A percentile compares a stretch with the other conserved stretches of the same genome.
phyloP scores from a whole-genome alignment of 1,284 basidiomycete genomes.

The Heimioporus retisporus region DNA sequence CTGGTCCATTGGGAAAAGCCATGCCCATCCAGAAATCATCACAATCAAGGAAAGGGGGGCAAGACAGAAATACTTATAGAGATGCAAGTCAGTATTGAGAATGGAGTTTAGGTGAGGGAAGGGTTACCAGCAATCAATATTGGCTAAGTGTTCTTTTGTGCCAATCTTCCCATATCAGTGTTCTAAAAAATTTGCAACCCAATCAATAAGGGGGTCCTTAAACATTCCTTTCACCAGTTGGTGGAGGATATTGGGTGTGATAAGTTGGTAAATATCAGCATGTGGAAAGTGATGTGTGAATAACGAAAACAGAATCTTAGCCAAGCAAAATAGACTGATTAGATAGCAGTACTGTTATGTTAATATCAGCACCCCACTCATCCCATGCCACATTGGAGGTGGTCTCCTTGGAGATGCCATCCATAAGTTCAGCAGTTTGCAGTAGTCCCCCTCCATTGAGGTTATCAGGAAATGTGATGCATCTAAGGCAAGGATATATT shows the following conservation, averaged over 20 bases:
- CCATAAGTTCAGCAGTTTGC: too few species aligned
- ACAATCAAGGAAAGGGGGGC: constrained; percentile 11
- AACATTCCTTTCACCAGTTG: not conserved
- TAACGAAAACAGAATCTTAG: not conserved
- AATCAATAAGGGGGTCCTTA: constrained; percentile 1
- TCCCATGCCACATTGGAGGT: not conserved
- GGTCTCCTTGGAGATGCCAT: not conserved
- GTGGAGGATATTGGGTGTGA: not conserved
- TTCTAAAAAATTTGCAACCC: not conserved
- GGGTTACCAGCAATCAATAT: not conserved
- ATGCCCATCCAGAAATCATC: constrained; percentile 12
- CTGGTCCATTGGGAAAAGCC: constrained; percentile 23
- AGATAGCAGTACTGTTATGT: too few species aligned
- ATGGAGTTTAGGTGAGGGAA: not conserved
- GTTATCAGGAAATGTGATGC: not conserved
- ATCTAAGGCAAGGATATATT: not conserved
- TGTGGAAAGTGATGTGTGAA: not conserved
- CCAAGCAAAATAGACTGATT: too few species aligned
- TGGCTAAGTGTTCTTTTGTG: not conserved
- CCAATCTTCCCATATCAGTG: constrained; percentile 1
- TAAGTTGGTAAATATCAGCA: not conserved
- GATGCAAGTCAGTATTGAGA: not conserved
- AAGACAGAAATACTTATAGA: constrained; percentile 5
- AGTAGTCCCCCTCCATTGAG: too few species aligned
- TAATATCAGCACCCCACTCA: not conserved